A percentile compares a stretch with the other conserved stretches of the same genome.
Evolutionary conservation across 1,284 basidiomycete genomes (phyloP).

Genomic region (Taiwanofungus camphoratus): DNA sequence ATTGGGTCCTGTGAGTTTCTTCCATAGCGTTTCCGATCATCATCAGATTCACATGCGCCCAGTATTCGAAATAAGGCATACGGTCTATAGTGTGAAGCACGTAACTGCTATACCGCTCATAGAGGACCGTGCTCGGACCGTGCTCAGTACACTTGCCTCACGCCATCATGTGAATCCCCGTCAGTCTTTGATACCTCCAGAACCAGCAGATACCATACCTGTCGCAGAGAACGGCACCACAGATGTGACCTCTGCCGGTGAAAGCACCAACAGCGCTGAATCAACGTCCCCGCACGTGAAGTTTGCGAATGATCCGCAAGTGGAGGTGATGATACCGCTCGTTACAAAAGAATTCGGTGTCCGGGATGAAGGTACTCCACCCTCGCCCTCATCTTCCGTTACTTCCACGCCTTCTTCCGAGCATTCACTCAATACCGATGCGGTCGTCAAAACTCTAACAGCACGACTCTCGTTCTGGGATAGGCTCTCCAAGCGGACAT

Average conservation of each 20-base stretch:
- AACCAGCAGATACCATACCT: slow-evolving; percentile 8
- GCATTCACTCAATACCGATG: slow-evolving; percentile 39
- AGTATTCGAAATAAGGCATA: slow-evolving; percentile 60
- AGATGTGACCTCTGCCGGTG: slow-evolving; percentile 1
- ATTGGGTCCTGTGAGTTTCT: slow-evolving; percentile 56
- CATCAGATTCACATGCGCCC: too few relatives aligned
- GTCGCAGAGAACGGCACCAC: slow-evolving; percentile 13
- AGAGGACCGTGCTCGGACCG: slow-evolving; percentile 50
- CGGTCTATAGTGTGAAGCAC: slow-evolving; percentile 60
- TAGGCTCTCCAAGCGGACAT: slow-evolving; percentile 40
- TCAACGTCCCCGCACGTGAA: slow-evolving; percentile 35
- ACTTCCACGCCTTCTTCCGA: slow-evolving; percentile 51
- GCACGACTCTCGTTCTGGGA: slow-evolving; percentile 71
- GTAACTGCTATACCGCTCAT: slow-evolving; percentile 63
- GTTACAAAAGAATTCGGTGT: slow-evolving; percentile 20
- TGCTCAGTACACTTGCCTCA: slow-evolving; percentile 44
- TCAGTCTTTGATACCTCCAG: slow-evolving; percentile 36
- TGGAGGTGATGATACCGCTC: slow-evolving; percentile 37
- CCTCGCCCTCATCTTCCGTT: slow-evolving; percentile 41
- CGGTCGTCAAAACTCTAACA: slow-evolving; percentile 56
- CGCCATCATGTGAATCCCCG: slow-evolving; percentile 40
- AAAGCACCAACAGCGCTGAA: slow-evolving; percentile 4
- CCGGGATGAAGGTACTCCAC: slow-evolving; percentile 19
- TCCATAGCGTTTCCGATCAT: not conserved
- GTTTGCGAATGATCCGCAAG: slow-evolving; percentile 38